Evolutionary conservation across 495 filamentous ascomycete species (phyloP).

Genomic region (Penicillium subrubescens): DNA sequence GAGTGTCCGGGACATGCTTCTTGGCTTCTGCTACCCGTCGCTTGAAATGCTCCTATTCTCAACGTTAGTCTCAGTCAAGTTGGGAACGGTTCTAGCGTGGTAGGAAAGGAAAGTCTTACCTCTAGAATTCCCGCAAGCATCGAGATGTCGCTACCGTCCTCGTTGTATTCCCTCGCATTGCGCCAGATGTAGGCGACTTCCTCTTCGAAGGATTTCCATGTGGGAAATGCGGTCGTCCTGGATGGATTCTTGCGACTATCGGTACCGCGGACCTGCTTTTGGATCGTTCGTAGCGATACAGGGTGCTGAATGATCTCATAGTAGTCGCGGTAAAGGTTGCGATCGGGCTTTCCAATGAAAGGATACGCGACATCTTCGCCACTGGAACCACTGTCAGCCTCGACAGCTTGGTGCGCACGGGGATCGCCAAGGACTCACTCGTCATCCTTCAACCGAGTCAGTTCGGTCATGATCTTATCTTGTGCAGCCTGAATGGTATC

Average conservation of each 20-base stretch:
- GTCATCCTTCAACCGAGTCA: slow-evolving; percentile 64
- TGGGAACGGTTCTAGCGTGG: neutral
- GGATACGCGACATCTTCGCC: slow-evolving; percentile 33
- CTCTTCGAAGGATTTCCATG: slow-evolving; percentile 78
- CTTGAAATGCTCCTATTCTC: slow-evolving; percentile 60
- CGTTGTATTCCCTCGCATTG: slow-evolving; percentile 87
- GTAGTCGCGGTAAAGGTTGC: slow-evolving; percentile 58
- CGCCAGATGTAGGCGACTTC: slow-evolving; percentile 77
- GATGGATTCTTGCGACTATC: slow-evolving; percentile 65
- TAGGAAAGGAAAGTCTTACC: slow-evolving; percentile 45
- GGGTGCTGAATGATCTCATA: slow-evolving; percentile 75
- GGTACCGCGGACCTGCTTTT: slow-evolving; percentile 70
- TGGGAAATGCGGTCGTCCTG: slow-evolving; percentile 70
- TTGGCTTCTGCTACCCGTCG: slow-evolving; percentile 69
- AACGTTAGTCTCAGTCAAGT: neutral
- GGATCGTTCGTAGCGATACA: slow-evolving; percentile 67
- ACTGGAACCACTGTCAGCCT: slow-evolving; percentile 15
- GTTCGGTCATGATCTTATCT: slow-evolving; percentile 71
- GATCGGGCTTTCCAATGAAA: slow-evolving; percentile 39
- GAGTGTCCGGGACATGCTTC: slow-evolving; percentile 58
- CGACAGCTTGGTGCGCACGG: neutral
- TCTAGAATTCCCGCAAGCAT: slow-evolving; percentile 72
- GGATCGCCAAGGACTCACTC: slow-evolving; percentile 45
- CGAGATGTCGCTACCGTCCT: slow-evolving; percentile 80
- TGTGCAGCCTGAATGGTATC: slow-evolving; percentile 78